Percentiles rank a stretch among this genome's conserved stretches.
Conservation (phyloP, 164 flowering plant species). For the Aristolochia contorta region DNA sequence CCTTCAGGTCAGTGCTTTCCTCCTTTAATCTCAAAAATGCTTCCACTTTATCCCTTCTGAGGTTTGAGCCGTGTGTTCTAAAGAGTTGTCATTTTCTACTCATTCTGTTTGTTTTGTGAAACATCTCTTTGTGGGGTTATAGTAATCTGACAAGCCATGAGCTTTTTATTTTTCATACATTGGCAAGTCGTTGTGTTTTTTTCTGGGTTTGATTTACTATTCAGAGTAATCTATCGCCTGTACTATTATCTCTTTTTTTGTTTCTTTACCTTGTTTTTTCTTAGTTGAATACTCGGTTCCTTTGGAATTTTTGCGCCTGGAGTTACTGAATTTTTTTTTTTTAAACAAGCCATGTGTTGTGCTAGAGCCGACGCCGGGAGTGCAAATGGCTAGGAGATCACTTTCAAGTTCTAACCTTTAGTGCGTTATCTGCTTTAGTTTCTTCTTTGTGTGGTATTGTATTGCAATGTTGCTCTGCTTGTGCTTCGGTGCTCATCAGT, state of each 20-base stretch:
- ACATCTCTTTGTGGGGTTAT: not conserved
- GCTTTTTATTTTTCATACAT: not conserved
- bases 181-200: not conserved
- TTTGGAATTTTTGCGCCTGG: no score
- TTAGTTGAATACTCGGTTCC: no score
- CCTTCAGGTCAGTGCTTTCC: constrained; percentile 38
- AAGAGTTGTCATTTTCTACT: not conserved
- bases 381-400: no score
- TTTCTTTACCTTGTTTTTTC: no score
- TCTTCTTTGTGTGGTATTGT: no score
- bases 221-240: not conserved
- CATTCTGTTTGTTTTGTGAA: not conserved
- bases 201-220: not conserved
- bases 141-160: not conserved
- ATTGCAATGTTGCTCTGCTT: not conserved
- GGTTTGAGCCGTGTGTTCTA: not conserved
- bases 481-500: not conserved
- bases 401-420: no score
- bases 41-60: no score
- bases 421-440: no score
- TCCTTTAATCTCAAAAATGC: not conserved
- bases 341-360: no score
- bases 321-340: no score
- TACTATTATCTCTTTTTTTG: not conserved
- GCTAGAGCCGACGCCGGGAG: no score